phyloP scores from a whole-genome alignment of 108 stramenopile genomes.

The Cylindrotheca fusiformis region DNA sequence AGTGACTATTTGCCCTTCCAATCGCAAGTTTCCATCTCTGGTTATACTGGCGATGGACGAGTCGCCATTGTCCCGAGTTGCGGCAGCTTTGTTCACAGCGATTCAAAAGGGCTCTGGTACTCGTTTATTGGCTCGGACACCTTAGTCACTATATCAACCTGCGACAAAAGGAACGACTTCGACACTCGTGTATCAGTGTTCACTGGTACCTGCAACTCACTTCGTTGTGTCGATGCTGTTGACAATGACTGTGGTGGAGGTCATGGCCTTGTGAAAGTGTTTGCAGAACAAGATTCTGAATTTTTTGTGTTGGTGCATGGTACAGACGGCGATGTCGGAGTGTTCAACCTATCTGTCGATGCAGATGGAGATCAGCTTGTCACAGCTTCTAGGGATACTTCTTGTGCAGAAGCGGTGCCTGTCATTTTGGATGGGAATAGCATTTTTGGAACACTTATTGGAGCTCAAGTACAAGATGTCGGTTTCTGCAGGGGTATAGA shows the following conservation, averaged over 20 bases:
- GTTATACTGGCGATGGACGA: background rate
- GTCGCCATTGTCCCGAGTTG: background rate
- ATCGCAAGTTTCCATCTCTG: too few species aligned
- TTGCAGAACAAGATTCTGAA: background rate
- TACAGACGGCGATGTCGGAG: background rate
- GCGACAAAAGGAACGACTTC: constrained; percentile 21
- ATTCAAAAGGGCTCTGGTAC: constrained; percentile 24
- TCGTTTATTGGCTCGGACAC: constrained; percentile 18
- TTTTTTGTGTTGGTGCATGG: background rate
- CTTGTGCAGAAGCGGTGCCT: background rate
- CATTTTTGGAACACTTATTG: background rate
- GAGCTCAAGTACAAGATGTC: background rate
- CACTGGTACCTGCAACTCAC: constrained; percentile 18
- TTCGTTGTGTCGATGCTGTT: constrained; percentile 13
- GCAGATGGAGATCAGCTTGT: too few species aligned
- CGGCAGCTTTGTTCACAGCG: background rate
- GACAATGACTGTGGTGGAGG: constrained; percentile 14
- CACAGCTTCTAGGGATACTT: too few species aligned
- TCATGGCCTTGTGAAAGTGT: constrained; percentile 1
- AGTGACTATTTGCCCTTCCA: too few species aligned
- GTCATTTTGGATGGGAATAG: background rate
- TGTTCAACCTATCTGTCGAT: background rate
- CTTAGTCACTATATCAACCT: constrained; percentile 14
- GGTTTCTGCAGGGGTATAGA: background rate
- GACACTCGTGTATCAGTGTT: constrained; percentile 18